phyloP scores from a whole-genome alignment of 2,329 filamentous ascomycete species.

The Verticillium longisporum region DNA sequence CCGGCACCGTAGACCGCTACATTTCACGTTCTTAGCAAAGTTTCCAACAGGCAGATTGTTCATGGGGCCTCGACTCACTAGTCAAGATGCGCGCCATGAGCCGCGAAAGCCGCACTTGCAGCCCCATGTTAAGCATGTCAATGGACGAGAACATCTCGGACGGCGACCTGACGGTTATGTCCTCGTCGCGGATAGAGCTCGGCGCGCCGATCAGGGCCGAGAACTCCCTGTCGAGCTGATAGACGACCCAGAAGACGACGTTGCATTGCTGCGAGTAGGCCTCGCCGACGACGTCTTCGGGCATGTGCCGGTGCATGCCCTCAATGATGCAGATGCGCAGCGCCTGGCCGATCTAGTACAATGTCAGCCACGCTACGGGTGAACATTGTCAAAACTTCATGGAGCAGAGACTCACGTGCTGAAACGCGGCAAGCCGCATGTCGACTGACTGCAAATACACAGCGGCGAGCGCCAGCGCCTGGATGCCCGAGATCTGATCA shows the following conservation, averaged over 20 bases:
- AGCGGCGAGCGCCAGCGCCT: slow-evolving; percentile 25
- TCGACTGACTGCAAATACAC: slow-evolving; percentile 32
- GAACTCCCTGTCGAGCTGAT: slow-evolving; percentile 9
- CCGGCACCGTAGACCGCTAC: slow-evolving; percentile 10
- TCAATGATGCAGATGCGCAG: slow-evolving; percentile 24
- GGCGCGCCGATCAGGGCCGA: slow-evolving; percentile 10
- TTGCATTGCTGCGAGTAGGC: slow-evolving; percentile 10
- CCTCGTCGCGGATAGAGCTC: slow-evolving; percentile 10
- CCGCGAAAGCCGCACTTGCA: slow-evolving; percentile 9
- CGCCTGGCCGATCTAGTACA: slow-evolving; percentile 20
- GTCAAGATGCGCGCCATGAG: slow-evolving; percentile 11
- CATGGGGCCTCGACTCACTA: not conserved
- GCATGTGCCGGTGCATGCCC: slow-evolving; percentile 14
- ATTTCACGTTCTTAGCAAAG: not conserved
- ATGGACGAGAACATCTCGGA: slow-evolving; percentile 7
- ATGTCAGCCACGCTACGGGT: slow-evolving; percentile 6
- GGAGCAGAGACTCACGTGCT: slow-evolving; percentile 21
- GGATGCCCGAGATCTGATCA: slow-evolving; percentile 21
- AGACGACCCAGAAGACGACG: slow-evolving; percentile 12
- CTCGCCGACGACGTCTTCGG: slow-evolving; percentile 8
- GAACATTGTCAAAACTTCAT: slow-evolving; percentile 8
- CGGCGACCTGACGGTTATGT: slow-evolving; percentile 10
- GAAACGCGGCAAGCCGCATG: slow-evolving; percentile 29
- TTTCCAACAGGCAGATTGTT: not conserved
- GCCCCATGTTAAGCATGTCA: slow-evolving; percentile 10